phyloP scores from a whole-genome alignment of 108 stramenopile species.

The Conticribra guillardii region DNA sequence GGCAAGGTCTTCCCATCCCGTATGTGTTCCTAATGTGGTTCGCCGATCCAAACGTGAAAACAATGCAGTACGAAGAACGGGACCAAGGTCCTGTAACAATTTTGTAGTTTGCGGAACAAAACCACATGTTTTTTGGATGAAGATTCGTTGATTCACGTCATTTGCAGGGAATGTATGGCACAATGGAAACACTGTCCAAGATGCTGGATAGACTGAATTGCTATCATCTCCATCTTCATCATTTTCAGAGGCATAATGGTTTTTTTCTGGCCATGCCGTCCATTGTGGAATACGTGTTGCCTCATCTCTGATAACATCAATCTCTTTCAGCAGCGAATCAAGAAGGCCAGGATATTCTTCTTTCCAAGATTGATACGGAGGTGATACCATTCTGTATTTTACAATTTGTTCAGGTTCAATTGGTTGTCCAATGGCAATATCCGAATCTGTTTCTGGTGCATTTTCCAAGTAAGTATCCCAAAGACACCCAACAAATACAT shows the following conservation, averaged over 20 bases:
- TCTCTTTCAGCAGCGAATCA: constrained; percentile 41
- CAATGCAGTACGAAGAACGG: constrained; percentile 87
- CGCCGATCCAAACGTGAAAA: constrained; percentile 88
- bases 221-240: too few relatives aligned
- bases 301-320: constrained; percentile 62
- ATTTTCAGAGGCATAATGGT: constrained; percentile 62
- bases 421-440: constrained; percentile 23
- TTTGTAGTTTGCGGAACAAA: constrained; percentile 81
- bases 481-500: constrained; percentile 66
- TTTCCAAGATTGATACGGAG: constrained; percentile 61
- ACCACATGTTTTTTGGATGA: constrained; percentile 74
- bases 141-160: constrained; percentile 63
- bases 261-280: constrained; percentile 93
- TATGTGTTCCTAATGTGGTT: constrained; percentile 90
- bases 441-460: constrained; percentile 15
- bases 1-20: constrained; percentile 96
- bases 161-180: constrained; percentile 94
- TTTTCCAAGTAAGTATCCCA: constrained; percentile 57
- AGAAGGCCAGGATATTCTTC: constrained; percentile 56
- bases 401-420: constrained; percentile 7
- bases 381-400: constrained; percentile 61
- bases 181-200: constrained; percentile 95
- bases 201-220: constrained; percentile 24
- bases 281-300: constrained; percentile 72
- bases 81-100: constrained; percentile 56